These are phyloP conservation scores for Zygotorulaspora chibaensis DNA, from an alignment of 805 yeast genomes.

Conservation along the genomic window DNA sequence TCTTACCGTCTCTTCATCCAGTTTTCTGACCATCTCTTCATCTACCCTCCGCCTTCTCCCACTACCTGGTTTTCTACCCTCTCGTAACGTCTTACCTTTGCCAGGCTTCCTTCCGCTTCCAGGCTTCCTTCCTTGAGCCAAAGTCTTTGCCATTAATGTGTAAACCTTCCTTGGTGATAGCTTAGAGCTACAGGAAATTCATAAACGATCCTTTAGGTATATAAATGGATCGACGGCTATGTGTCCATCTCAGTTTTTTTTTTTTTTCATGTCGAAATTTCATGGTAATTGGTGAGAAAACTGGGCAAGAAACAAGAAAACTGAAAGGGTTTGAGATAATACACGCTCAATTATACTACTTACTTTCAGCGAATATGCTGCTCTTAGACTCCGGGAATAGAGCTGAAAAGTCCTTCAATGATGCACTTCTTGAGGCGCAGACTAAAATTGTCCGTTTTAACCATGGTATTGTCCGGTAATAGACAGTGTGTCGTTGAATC, in stretches of 20 bases:
- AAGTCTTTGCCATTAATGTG: conserved; percentile 31
- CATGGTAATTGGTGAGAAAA: background rate
- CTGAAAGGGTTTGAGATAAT: too few species aligned
- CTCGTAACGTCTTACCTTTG: conserved; percentile 32
- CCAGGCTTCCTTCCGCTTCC: conserved; percentile 37
- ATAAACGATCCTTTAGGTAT: background rate
- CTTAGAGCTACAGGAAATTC: too few species aligned
- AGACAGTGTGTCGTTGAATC: too few species aligned
- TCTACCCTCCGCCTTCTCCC: conserved; percentile 28
- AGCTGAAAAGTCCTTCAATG: too few species aligned
- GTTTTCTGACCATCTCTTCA: conserved; percentile 1
- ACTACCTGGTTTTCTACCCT: conserved; percentile 36
- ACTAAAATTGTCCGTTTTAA: too few species aligned
- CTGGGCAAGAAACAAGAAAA: too few species aligned
- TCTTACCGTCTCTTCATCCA: conserved; percentile 18
- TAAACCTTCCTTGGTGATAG: too few species aligned
- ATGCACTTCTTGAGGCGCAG: too few species aligned
- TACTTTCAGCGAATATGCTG: too few species aligned
- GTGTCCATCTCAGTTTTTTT: conserved; percentile 2
- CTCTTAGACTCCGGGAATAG: too few species aligned
- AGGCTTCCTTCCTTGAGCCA: conserved; percentile 35
- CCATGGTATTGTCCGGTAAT: too few species aligned
- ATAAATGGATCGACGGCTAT: background rate
- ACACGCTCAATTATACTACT: too few species aligned
- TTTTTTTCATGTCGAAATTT: conserved; percentile 8